Evolutionary conservation across 2,329 filamentous ascomycete genomes (phyloP).

Genomic region (Myrmaecium sp.): DNA sequence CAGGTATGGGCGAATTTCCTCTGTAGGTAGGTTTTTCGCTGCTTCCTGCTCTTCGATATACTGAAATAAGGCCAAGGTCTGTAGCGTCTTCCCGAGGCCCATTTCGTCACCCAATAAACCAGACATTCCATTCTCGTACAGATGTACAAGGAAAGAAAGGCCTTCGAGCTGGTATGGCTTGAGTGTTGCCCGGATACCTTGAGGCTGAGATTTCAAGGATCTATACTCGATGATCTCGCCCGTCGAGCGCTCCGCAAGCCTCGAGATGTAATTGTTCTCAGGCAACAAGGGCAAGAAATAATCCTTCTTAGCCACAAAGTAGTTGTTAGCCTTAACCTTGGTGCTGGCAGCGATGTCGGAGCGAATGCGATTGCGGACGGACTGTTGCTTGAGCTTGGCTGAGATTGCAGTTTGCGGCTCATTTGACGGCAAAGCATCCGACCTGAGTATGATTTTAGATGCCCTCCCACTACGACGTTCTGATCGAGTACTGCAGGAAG

Average conservation of each 20-base stretch:
- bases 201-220: slow-evolving; percentile 25
- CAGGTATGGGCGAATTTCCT: slow-evolving; percentile 74
- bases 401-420: too few species aligned
- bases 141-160: slow-evolving; percentile 93
- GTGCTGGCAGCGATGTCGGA: slow-evolving; percentile 24
- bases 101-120: slow-evolving; percentile 97
- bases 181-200: slow-evolving; percentile 36
- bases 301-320: slow-evolving; percentile 27
- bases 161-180: slow-evolving; percentile 98
- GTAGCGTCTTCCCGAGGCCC: slow-evolving; percentile 98
- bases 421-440: too few species aligned
- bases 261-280: slow-evolving; percentile 24
- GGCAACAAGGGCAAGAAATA: slow-evolving; percentile 32
- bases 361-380: slow-evolving; percentile 23
- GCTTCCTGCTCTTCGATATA: slow-evolving; percentile 90
- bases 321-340: slow-evolving; percentile 28
- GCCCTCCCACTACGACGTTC: too few species aligned
- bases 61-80: slow-evolving; percentile 91
- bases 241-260: slow-evolving; percentile 12
- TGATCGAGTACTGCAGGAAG: too few species aligned
- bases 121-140: slow-evolving; percentile 99
- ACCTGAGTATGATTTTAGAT: too few species aligned
- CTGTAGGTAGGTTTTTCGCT: slow-evolving; percentile 15
- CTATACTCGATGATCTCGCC: slow-evolving; percentile 21
- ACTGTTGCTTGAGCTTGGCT: too few species aligned